Evolutionary conservation across 192 early-diverging fungal genomes (phyloP), one percentile per base, ranked within the genome.

Genomic region (Phlyctochytrium planicorne): DNA sequence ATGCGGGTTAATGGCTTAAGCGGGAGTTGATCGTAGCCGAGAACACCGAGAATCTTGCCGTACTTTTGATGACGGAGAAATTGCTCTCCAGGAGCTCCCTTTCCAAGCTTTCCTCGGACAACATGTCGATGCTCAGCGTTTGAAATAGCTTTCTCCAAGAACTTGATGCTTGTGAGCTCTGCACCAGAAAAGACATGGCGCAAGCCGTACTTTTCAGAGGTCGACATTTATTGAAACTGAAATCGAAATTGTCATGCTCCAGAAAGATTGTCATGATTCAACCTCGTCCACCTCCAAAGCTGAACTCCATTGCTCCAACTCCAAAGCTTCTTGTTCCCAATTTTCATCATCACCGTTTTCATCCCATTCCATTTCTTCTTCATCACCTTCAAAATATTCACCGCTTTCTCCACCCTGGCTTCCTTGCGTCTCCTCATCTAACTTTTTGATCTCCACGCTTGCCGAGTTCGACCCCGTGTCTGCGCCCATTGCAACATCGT

Each of bases 301-400:
- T 20, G 40, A 47, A 20, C 10, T 47, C 80, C 80, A 82, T 31
- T 78, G 31, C 59, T 79, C 63, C 40, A 82, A 57, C 30, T 63
- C 71, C 10, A 79, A 69, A 12, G 74, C 80, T 34, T 82, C 80
- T 32, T 60, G 56, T 52, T 76, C 80, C 80, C 80, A 82, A n/a
- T n/a, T n/a, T 3, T 78, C 74, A 29, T 65, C 63, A 6, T 69
- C 55, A n/a, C 34, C 37, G 30, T 31, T 35, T 31, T 53, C 61
- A 12, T 20, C 30, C 30, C 31, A 25, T 30, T 64, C 32, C 34
- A 50, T 53, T 50, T 70, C 30, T 33, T 69, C 27, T 62, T 50
- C 20, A 36, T 29, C 4, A 34, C 65, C 37, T 34, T 12, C n/a
- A 16, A 12, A 25, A 17, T 59, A 70, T 66, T 6, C 47, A 20